Conservation (phyloP, 129 eudicot species). For the Escallonia herrerae region DNA sequence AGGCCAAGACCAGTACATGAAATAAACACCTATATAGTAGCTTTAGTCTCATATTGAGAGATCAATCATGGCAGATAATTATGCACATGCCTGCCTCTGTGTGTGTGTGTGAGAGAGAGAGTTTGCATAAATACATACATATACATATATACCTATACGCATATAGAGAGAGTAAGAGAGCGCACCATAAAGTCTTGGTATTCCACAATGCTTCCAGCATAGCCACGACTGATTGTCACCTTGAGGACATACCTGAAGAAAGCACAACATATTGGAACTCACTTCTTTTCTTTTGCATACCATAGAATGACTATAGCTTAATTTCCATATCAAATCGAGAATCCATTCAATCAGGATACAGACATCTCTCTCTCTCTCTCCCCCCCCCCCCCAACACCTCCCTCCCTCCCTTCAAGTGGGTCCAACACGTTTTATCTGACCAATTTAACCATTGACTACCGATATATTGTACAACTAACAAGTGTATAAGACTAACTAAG, state of each 20-base stretch:
- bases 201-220: constrained; percentile 84
- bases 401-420: no score
- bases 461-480: no score
- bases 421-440: no score
- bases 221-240: constrained; percentile 90
- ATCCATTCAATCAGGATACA: no score
- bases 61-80: not conserved
- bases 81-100: no score
- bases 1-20: not conserved
- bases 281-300: no score
- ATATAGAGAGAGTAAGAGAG: not conserved
- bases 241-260: constrained; percentile 77
- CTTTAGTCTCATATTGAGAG: not conserved
- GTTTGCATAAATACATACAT: not conserved
- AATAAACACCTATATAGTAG: not conserved
- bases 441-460: no score
- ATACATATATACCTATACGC: not conserved
- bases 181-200: constrained; percentile 88
- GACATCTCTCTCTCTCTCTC: no score
- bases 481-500: no score
- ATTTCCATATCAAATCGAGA: no score
- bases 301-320: no score
- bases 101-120: not conserved
- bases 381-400: no score
- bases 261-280: constrained; percentile 2